Evolutionary conservation across 108 stramenopile species (phyloP), one percentile per base, ranked within the genome.

Genomic region (Seminavis robusta): DNA sequence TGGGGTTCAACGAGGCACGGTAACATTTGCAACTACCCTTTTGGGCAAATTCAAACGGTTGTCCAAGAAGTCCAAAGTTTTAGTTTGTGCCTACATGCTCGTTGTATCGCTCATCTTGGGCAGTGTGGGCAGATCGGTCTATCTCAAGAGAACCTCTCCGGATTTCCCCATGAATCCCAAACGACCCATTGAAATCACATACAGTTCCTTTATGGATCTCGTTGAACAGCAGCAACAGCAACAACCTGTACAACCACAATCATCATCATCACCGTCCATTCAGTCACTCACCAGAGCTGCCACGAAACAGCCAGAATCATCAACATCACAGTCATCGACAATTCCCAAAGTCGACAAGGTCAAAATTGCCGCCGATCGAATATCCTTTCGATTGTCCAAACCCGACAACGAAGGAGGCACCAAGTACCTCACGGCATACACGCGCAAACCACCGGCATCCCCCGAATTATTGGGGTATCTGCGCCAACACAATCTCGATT

Each of bases 121-220:
- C n/a, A n/a, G n/a, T n/a, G n/a, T n/a, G n/a, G n/a, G n/a, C n/a
- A n/a, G n/a, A n/a, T n/a, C n/a, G n/a, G n/a, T n/a, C n/a, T n/a
- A n/a, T n/a, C n/a, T n/a, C n/a, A n/a, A n/a, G n/a, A n/a, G n/a
- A n/a, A n/a, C n/a, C n/a, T n/a, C n/a, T n/a, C n/a, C n/a, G n/a
- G n/a, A n/a, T n/a, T n/a, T n/a, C n/a, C n/a, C n/a, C n/a, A n/a
- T n/a, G n/a, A n/a, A n/a, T n/a, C n/a, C n/a, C n/a, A n/a, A n/a
- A n/a, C n/a, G n/a, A n/a, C 82, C 81, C 2, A 61, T 83, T 19
- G 86, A 90, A 57, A 54, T 90, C 13, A 44, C 76, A 0, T 90
- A 86, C 70, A 80, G 78, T 42, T 67, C 53, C 17, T 90, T 90
- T 56, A 59, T 90, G 65, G 83, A 86, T 47, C 63, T 89, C 32